Evolutionary conservation across 257 asterid species (phyloP).

Genomic region (Lavandula angustifolia): DNA sequence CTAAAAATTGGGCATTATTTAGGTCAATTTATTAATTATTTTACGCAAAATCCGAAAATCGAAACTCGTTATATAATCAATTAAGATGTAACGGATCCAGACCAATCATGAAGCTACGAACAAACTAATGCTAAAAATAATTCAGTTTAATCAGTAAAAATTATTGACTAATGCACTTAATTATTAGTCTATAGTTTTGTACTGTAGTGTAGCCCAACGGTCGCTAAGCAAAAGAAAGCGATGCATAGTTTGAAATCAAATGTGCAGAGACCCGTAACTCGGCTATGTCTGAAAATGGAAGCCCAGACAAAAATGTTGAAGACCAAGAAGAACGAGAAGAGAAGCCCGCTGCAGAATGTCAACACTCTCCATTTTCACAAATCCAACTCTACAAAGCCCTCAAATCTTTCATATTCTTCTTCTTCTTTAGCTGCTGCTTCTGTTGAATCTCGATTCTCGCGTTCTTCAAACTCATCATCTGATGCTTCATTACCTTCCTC

Average conservation of each 20-base stretch:
- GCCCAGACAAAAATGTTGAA: constrained; percentile 16
- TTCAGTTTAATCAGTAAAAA: too few relatives aligned
- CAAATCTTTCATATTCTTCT: constrained; percentile 31
- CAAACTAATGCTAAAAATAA: too few relatives aligned
- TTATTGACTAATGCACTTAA: too few relatives aligned
- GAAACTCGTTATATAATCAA: too few relatives aligned
- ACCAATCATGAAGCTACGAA: background rate
- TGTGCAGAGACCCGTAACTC: constrained; percentile 1
- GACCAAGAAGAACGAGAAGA: constrained; percentile 23
- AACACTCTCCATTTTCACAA: constrained; percentile 33
- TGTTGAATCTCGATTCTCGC: constrained; percentile 29
- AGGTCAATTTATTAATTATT: too few relatives aligned
- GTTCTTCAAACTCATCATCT: constrained; percentile 34
- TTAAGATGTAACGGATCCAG: too few relatives aligned
- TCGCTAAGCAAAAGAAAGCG: background rate
- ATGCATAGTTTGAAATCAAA: background rate
- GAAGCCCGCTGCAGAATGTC: constrained; percentile 48
- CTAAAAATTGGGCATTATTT: too few relatives aligned
- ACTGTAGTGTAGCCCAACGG: constrained; percentile 34
- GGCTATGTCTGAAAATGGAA: constrained; percentile 27
- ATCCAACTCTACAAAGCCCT: constrained; percentile 18
- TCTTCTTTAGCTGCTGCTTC: constrained; percentile 24
- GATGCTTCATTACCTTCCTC: constrained; percentile 24
- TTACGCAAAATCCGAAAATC: too few relatives aligned
- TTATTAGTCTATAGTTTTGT: background rate